Conservation (phyloP, 768 basidiomycete genomes). For the Amanita rimosa region DNA sequence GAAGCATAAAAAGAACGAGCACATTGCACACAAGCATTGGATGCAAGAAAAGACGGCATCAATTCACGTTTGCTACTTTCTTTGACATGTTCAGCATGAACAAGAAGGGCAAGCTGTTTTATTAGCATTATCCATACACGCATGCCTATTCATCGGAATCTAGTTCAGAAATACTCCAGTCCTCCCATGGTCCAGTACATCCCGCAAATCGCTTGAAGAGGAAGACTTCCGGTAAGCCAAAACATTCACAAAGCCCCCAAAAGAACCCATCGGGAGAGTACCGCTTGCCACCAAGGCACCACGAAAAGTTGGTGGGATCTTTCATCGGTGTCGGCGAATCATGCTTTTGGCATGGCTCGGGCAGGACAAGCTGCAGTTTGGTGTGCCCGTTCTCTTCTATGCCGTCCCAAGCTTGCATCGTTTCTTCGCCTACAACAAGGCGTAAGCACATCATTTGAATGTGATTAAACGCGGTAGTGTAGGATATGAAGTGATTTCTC, state of each 20-base stretch:
- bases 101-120: too few relatives aligned
- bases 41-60: too few relatives aligned
- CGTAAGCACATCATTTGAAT: neutral
- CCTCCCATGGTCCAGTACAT: constrained; percentile 1
- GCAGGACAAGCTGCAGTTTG: neutral
- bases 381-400: neutral
- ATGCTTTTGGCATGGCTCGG: neutral
- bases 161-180: neutral
- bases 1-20: too few relatives aligned
- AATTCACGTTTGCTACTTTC: too few relatives aligned
- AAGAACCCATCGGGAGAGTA: constrained; percentile 3
- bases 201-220: neutral
- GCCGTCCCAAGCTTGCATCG: neutral
- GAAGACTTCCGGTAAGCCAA: neutral
- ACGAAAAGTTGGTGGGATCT: constrained; percentile 1
- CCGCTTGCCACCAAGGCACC: constrained; percentile 2
- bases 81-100: too few relatives aligned
- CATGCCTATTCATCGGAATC: neutral
- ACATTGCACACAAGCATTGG: too few relatives aligned
- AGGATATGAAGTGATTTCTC: neutral
- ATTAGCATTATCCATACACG: too few relatives aligned
- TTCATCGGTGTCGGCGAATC: neutral
- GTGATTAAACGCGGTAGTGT: neutral
- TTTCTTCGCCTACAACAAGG: neutral
- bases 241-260: constrained; percentile 1